These are phyloP conservation scores for Macadamia tetraphylla DNA, from an alignment of 164 flowering plant genomes.

Conservation along the genomic window DNA sequence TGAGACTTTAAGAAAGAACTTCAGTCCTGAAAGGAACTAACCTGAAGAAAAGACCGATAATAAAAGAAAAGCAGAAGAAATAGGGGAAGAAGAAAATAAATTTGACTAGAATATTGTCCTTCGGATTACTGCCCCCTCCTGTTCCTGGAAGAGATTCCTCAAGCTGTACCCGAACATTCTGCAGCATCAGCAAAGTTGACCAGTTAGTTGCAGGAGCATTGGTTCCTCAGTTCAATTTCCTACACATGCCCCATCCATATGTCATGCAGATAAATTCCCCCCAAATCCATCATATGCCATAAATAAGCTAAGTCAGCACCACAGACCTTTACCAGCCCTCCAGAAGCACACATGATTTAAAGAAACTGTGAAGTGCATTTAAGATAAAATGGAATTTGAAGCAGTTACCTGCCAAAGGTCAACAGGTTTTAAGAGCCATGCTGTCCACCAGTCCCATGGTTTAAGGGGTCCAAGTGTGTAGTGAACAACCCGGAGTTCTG, in stretches of 20 bases:
- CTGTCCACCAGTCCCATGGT: constrained; percentile 99
- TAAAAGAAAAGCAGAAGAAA: constrained; percentile 40
- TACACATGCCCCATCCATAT: neutral
- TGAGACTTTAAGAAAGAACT: constrained; percentile 4
- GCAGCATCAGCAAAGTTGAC: constrained; percentile 26
- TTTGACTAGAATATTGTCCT: constrained; percentile 50
- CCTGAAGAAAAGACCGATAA: constrained; percentile 67
- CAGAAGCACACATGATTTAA: constrained; percentile 3
- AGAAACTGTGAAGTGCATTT: neutral
- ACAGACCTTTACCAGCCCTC: neutral
- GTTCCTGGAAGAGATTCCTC: constrained; percentile 92
- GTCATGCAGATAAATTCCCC: neutral
- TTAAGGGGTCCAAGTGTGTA: constrained; percentile 99
- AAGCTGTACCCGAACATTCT: constrained; percentile 74
- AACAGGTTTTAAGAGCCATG: constrained; percentile 97
- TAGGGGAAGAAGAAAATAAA: constrained; percentile 67
- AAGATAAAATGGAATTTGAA: constrained; percentile 2
- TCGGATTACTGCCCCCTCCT: constrained; percentile 79
- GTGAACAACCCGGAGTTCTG: constrained; percentile 87
- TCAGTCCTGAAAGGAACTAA: constrained; percentile 18
- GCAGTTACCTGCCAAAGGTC: constrained; percentile 90
- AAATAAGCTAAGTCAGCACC: no score
- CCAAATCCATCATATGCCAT: neutral
- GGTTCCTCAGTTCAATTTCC: neutral
- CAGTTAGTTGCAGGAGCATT: neutral